These are phyloP conservation scores for Ogataea pignaliae DNA, from an alignment of 805 yeast species.

Conservation along the genomic window DNA sequence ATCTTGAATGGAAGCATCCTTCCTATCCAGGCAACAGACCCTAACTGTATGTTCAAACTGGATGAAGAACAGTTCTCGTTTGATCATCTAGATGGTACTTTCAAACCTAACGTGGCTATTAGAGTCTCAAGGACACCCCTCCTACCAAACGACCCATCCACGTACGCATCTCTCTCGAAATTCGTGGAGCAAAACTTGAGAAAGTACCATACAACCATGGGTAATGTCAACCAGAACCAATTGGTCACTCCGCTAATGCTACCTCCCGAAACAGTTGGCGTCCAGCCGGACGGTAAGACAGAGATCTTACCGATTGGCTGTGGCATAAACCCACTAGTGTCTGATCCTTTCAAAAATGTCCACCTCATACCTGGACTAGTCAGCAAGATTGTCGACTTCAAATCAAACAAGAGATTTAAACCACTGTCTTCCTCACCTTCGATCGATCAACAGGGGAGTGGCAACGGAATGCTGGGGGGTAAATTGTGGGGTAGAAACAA, in stretches of 20 bases:
- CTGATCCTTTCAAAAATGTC: conserved; percentile 50
- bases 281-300: conserved; percentile 28
- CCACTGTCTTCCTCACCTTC: conserved; percentile 3
- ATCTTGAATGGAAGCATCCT: conserved; percentile 26
- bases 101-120: conserved; percentile 28
- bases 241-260: conserved; percentile 35
- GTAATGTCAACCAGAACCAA: conserved; percentile 34
- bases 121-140: conserved; percentile 35
- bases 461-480: not conserved
- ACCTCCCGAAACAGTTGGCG: conserved; percentile 30
- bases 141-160: conserved; percentile 39
- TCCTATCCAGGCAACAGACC: conserved; percentile 33
- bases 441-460: not conserved
- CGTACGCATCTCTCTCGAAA: conserved; percentile 49
- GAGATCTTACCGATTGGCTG: conserved; percentile 45
- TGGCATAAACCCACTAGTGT: conserved; percentile 44
- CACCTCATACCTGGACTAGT: conserved; percentile 55
- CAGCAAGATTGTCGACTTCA: conserved; percentile 23
- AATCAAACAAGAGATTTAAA: conserved; percentile 1
- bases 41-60: conserved; percentile 27
- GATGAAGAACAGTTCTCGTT: conserved; percentile 29
- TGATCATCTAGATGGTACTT: conserved; percentile 28
- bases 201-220: conserved; percentile 32
- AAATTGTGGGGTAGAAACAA: conserved; percentile 13
- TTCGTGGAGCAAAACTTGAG: conserved; percentile 42